These are phyloP conservation scores for Cardiospermum halicacabum DNA, from an alignment of 345 rosid species.

Conservation along the genomic window DNA sequence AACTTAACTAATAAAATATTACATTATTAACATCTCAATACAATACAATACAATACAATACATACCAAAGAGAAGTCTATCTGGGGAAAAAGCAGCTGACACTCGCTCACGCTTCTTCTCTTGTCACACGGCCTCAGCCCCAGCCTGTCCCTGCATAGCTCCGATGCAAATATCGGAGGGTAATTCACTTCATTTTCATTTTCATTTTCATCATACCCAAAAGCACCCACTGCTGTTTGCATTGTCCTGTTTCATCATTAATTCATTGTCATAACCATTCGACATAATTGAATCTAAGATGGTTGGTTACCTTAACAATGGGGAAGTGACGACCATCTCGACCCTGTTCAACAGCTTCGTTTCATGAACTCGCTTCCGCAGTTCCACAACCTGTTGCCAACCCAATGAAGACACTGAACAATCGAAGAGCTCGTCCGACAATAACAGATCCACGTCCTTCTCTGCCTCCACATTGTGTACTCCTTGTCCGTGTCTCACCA, in stretches of 20 bases:
- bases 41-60: background rate
- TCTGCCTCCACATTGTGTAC: constrained; percentile 11
- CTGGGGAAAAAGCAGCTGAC: background rate
- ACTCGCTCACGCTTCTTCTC: constrained; percentile 12
- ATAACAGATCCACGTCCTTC: constrained; percentile 9
- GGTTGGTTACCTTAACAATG: constrained; percentile 65
- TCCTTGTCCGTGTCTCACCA: constrained; percentile 16
- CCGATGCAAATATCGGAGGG: constrained; percentile 55
- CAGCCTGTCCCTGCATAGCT: constrained; percentile 64
- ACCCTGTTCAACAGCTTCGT: constrained; percentile 36
- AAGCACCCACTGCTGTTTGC: constrained; percentile 70
- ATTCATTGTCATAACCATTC: no score
- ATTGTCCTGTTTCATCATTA: constrained; percentile 67
- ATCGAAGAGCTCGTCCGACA: constrained; percentile 11
- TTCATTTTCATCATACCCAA: constrained; percentile 43
- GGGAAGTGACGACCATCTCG: constrained; percentile 61
- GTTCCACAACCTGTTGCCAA: constrained; percentile 46
- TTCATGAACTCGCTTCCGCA: constrained; percentile 51
- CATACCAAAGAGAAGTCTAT: constrained; percentile 8
- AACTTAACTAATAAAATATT: no score
- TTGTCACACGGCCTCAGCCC: constrained; percentile 13
- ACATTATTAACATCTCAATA: no score
- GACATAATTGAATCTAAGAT: no score
- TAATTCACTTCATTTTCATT: constrained; percentile 40
- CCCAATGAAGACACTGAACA: background rate